Percentiles rank a stretch among this genome's conserved stretches.
phyloP scores from a whole-genome alignment of 495 filamentous ascomycete genomes.

The Neurospora terricola region DNA sequence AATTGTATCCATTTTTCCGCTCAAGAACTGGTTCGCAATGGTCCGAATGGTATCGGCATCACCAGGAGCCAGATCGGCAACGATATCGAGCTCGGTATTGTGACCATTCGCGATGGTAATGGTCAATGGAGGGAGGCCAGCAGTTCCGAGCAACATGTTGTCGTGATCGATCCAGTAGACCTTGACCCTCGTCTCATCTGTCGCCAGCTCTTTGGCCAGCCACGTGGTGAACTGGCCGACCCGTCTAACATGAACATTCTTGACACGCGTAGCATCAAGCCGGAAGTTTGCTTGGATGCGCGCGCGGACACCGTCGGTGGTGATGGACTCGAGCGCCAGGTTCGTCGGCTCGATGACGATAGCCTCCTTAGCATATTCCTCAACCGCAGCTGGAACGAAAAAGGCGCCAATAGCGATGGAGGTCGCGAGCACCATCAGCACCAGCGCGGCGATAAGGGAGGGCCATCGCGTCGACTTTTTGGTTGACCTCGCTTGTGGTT shows the following conservation, averaged over 20 bases:
- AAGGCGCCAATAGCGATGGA: conserved; percentile 54
- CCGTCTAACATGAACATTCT: conserved; percentile 56
- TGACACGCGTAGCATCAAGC: conserved; percentile 66
- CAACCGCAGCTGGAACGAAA: conserved; percentile 65
- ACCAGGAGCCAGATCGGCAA: conserved; percentile 63
- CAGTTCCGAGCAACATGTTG: conserved; percentile 67
- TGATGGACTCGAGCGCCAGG: conserved; percentile 76
- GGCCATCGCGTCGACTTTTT: conserved; percentile 33
- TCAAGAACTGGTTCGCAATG: conserved; percentile 82
- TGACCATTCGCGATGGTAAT: conserved; percentile 68
- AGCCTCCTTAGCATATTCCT: conserved; percentile 79
- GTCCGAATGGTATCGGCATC: conserved; percentile 65
- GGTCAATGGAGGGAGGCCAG: conserved; percentile 59
- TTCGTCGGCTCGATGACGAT: conserved; percentile 68
- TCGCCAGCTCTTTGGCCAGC: conserved; percentile 66
- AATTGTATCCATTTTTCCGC: conserved; percentile 59
- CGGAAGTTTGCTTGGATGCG: conserved; percentile 70
- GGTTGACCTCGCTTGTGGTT: conserved; percentile 8
- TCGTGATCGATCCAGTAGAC: conserved; percentile 80
- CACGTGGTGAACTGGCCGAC: conserved; percentile 73
- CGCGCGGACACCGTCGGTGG: conserved; percentile 60
- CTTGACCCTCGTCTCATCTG: conserved; percentile 54
- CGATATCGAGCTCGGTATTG: conserved; percentile 64
- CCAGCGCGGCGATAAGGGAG: conserved; percentile 35
- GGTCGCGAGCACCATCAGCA: conserved; percentile 30